Evolutionary conservation across 768 basidiomycete species (phyloP), one percentile per base, ranked within the genome.

Genomic region (Boletus sp.): DNA sequence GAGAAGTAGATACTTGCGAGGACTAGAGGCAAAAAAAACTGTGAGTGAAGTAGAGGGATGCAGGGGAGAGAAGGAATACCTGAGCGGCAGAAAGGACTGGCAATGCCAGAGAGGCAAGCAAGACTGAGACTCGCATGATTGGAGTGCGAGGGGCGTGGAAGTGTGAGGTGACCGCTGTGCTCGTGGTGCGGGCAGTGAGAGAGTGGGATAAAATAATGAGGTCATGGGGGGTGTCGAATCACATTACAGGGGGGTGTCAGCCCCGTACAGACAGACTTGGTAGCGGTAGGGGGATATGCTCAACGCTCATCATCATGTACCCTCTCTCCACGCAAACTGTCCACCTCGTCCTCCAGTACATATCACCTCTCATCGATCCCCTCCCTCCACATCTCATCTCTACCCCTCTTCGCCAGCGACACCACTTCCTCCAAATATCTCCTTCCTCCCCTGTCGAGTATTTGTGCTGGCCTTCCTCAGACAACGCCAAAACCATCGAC

Each of bases 351-450:
- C 79, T 88, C 30, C 75, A 81, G 58, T 82, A 84, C 65, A 81
- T 89, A 55, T 72, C 74, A 33, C 79, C 82, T 5, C 75, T 83
- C 43, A 61, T 68, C 17, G 69, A 69, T n/a, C 75, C 77, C 1
- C 67, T 90, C 37, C 87, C 88, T 1, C 72, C 76, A 0, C 79
- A 85, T 65, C 76, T 89, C 44, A 60, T 90, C 53, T 88, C 87
- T 1, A 68, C 67, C 5, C 72, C 81, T 19, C 79, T 88, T 32
- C 73, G 75, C 4, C 83, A 87, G 66, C 76, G 88, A 35, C 87
- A 88, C 65, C 79, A 73, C 55, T 85, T 87, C 68, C 81, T 90
- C 44, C 63, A 70, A 19, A 72, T 90, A 53, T 67, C 76, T 27
- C 75, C 80, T 9, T 72, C 80, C 25, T 70, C 80, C 58, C 73